Percentiles rank a stretch among this genome's conserved stretches.
These are phyloP conservation scores for Boletus mariae DNA, from an alignment of 1,284 basidiomycete genomes.

Conservation along the genomic window DNA sequence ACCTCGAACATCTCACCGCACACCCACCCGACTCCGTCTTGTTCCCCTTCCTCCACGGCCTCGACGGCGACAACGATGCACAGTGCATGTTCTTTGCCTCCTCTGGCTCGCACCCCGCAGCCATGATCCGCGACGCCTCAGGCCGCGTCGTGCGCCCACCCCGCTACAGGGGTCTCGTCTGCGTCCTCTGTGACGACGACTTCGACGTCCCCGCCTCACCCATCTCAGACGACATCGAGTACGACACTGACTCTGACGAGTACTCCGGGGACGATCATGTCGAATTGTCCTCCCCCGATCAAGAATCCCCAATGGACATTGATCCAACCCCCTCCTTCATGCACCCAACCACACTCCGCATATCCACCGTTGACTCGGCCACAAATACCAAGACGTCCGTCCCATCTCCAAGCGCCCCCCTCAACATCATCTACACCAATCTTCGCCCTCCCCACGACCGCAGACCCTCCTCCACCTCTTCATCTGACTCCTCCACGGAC, in stretches of 20 bases:
- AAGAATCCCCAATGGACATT: slow-evolving; percentile 28
- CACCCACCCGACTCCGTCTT: slow-evolving; percentile 75
- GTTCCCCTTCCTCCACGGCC: slow-evolving; percentile 80
- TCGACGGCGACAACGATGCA: slow-evolving; percentile 73
- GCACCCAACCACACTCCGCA: slow-evolving; percentile 50
- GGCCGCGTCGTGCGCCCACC: slow-evolving; percentile 36
- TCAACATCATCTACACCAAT: slow-evolving; percentile 15
- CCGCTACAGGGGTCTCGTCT: slow-evolving; percentile 62
- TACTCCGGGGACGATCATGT: slow-evolving; percentile 34
- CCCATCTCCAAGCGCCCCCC: slow-evolving; percentile 14
- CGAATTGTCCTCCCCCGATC: slow-evolving; percentile 30
- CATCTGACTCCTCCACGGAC: slow-evolving; percentile 22
- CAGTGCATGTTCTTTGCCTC: slow-evolving; percentile 76
- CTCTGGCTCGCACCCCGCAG: slow-evolving; percentile 18
- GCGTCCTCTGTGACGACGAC: slow-evolving; percentile 72
- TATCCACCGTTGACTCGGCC: slow-evolving; percentile 27
- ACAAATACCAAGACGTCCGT: slow-evolving; percentile 19
- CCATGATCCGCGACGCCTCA: slow-evolving; percentile 24
- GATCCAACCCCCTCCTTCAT: slow-evolving; percentile 38
- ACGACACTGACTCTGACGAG: slow-evolving; percentile 35
- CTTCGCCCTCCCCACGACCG: slow-evolving; percentile 14
- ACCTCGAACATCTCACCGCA: slow-evolving; percentile 57
- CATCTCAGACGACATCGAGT: slow-evolving; percentile 33
- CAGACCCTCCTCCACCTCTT: slow-evolving; percentile 19
- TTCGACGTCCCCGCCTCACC: slow-evolving; percentile 31